These are phyloP conservation scores for Theileria orientalis DNA, from an alignment of 169 alveolate species.

Conservation along the genomic window DNA sequence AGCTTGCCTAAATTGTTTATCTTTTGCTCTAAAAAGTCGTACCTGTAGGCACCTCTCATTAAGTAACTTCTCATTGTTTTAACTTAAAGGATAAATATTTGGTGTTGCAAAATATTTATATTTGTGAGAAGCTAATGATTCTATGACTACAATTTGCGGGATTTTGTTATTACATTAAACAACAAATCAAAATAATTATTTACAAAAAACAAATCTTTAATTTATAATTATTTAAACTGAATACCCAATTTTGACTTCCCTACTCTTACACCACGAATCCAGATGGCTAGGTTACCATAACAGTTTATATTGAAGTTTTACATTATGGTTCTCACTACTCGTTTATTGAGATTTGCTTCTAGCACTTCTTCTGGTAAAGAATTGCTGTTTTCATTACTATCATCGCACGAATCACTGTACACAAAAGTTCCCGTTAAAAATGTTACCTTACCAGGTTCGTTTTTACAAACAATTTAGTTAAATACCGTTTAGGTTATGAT, in stretches of 20 bases:
- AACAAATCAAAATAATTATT: constrained; percentile 10
- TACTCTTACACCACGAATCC: constrained; percentile 9
- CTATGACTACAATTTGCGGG: constrained; percentile 1
- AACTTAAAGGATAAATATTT: not conserved
- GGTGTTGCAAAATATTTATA: not conserved
- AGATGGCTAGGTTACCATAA: not conserved
- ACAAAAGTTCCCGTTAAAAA: constrained; percentile 19
- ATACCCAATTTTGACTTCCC: not conserved
- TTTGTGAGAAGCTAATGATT: not conserved
- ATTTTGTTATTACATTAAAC: not conserved
- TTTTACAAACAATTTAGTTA: not conserved
- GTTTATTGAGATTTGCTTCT: constrained; percentile 11
- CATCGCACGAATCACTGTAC: constrained; percentile 34
- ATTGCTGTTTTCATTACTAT: constrained; percentile 11
- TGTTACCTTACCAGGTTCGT: constrained; percentile 27
- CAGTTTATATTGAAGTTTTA: not conserved
- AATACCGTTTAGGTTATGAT: constrained; percentile 39
- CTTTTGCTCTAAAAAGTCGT: not conserved
- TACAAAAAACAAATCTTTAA: not conserved
- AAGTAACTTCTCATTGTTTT: constrained; percentile 30
- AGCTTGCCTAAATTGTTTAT: constrained; percentile 41
- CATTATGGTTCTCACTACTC: not conserved
- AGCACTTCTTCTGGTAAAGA: constrained; percentile 8
- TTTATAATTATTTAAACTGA: not conserved
- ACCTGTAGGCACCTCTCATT: constrained; percentile 35